Conservation (phyloP, 176 grass and related monocot genomes). For the Phragmites australis region DNA sequence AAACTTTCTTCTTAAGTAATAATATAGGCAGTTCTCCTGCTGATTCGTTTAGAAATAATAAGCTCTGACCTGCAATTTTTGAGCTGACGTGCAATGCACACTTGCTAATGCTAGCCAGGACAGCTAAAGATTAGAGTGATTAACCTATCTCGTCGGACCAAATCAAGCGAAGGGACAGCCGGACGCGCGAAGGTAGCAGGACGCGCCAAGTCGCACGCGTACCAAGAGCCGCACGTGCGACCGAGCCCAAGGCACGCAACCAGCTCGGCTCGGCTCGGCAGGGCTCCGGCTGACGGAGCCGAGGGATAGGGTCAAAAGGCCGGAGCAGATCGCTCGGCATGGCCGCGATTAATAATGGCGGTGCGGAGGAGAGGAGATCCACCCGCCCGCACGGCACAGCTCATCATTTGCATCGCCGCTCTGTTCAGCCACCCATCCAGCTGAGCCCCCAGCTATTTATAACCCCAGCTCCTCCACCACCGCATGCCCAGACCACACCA, state of each 20-base stretch:
- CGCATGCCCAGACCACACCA: slow-evolving; percentile 17
- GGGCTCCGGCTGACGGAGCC: background rate
- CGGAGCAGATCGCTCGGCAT: slow-evolving; percentile 29
- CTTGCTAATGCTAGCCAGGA: background rate
- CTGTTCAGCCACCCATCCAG: background rate
- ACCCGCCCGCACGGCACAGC: slow-evolving; percentile 23
- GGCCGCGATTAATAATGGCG: slow-evolving; percentile 37
- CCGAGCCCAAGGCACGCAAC: background rate
- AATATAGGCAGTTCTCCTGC: too few species aligned
- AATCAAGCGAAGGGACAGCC: background rate
- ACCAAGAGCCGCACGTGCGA: background rate
- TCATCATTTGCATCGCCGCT: slow-evolving; percentile 52
- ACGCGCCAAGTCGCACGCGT: background rate
- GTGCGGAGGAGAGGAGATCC: slow-evolving; percentile 30
- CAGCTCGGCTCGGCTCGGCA: background rate
- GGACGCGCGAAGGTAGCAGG: background rate
- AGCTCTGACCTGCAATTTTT: background rate
- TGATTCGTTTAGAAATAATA: too few species aligned
- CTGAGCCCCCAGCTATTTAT: slow-evolving; percentile 54
- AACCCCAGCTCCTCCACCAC: slow-evolving; percentile 28
- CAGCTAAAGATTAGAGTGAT: background rate
- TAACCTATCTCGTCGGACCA: background rate
- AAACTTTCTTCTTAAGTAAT: too few species aligned
- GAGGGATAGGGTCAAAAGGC: slow-evolving; percentile 13
- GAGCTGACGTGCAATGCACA: background rate